Conservation (phyloP, 2,329 filamentous ascomycete species). For the Colletotrichum coccodes region DNA sequence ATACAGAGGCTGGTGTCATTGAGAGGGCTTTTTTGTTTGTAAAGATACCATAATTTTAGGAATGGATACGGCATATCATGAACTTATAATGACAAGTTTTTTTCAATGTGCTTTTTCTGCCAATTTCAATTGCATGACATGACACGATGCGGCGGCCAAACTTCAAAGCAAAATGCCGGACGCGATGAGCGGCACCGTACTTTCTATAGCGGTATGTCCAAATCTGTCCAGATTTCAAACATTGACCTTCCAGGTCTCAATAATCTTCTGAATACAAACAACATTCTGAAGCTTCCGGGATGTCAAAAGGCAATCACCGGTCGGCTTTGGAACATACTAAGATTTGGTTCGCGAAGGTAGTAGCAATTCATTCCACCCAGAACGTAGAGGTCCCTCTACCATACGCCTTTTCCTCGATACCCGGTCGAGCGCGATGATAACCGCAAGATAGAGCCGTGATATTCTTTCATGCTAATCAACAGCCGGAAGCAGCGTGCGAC, state of each 20-base stretch:
- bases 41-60: slow-evolving; percentile 26
- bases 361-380: neutral
- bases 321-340: neutral
- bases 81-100: no score
- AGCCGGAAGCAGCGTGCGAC: neutral
- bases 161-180: no score
- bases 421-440: neutral
- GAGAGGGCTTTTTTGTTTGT: neutral
- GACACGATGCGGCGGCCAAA: no score
- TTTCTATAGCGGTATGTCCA: no score
- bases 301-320: neutral
- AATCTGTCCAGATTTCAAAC: no score
- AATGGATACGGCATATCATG: neutral
- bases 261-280: no score
- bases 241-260: no score
- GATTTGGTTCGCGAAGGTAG: no score
- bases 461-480: no score
- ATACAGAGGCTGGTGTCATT: neutral
- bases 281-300: neutral
- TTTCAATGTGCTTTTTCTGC: neutral
- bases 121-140: no score
- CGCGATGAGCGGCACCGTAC: no score
- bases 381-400: no score
- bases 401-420: neutral
- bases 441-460: neutral